Evolutionary conservation across 177 flowering plant genomes (phyloP), one percentile per base, ranked within the genome.

Genomic region (Vitis hybrid): DNA sequence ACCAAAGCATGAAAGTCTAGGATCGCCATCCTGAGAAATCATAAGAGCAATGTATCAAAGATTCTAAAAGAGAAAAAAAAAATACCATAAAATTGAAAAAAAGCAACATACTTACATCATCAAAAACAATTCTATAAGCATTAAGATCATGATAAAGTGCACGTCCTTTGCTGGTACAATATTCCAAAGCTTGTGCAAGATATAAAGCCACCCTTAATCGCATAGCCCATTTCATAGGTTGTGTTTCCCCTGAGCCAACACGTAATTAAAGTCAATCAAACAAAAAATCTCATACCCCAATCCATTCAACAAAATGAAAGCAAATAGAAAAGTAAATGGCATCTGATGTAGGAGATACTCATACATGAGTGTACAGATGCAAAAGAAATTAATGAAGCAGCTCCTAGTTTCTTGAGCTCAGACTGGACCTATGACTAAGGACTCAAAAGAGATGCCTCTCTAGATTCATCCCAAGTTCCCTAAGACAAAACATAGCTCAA

Each of bases 191-290:
- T 75, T 91, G 88, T 39, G 94, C 93, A 78, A 93, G 88, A 86
- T 91, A 80, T 59, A 91, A 78, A 67, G 88, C 98, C 65, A 93
- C 97, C 79, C 98, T 85, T 54, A 93, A 77, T 48, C 98, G 82
- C 98, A 92, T 92, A 67, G 97, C 84, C 98, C 97, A 92, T 79
- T 86, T 86, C 97, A 92, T 88, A 49, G 96, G 97, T 67, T 89
- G 96, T 70, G 91, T 50, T 77, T 92, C 97, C 97, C 97, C 98
- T 92, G 72, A 65, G 61, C 20, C 77, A 74, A 66, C 8, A 66
- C 22, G 5, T 48, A 68, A 20, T 20, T 10, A 22, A 48, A 49
- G 8, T 20, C 34, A 39, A 56, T 70, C 61, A 55, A 61, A 29
- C 26, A 67, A 2, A 34, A 11, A 19, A 29, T 20, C 29, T 51